phyloP scores from a whole-genome alignment of 2,329 filamentous ascomycete species.

The Stagonosporopsis cucurbitacearum region DNA sequence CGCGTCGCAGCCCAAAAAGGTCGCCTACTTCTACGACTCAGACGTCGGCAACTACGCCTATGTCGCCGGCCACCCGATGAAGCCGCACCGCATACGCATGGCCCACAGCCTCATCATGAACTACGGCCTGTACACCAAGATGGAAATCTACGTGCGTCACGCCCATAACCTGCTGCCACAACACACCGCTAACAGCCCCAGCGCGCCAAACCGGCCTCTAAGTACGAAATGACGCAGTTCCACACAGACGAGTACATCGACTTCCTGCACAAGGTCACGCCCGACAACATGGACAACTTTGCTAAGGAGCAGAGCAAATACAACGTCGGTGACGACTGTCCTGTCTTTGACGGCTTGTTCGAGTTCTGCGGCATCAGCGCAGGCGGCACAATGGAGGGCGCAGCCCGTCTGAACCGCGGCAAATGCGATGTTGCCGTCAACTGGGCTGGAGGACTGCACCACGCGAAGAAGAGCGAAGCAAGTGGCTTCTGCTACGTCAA shows the following conservation, averaged over 20 bases:
- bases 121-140: slow-evolving; percentile 74
- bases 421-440: slow-evolving; percentile 71
- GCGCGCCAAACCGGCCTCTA: slow-evolving; percentile 61
- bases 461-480: slow-evolving; percentile 92
- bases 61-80: slow-evolving; percentile 74
- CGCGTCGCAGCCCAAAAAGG: slow-evolving; percentile 67
- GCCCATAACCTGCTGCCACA: neutral
- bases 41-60: slow-evolving; percentile 99
- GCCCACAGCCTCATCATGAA: slow-evolving; percentile 72
- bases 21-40: slow-evolving; percentile 98
- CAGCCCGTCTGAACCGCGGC: slow-evolving; percentile 69
- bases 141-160: slow-evolving; percentile 70
- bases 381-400: slow-evolving; percentile 73
- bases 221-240: slow-evolving; percentile 76
- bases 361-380: slow-evolving; percentile 75
- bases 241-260: slow-evolving; percentile 77
- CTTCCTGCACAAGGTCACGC: slow-evolving; percentile 84
- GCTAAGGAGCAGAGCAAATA: slow-evolving; percentile 85
- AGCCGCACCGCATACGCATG: slow-evolving; percentile 72
- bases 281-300: slow-evolving; percentile 97
- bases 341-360: slow-evolving; percentile 73
- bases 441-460: slow-evolving; percentile 90
- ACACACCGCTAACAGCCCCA: slow-evolving; percentile 13
- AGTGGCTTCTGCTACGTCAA: slow-evolving; percentile 99
- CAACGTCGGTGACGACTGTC: slow-evolving; percentile 69